These are phyloP conservation scores for Paralagenidium karlingii DNA, from an alignment of 352 stramenopile species.

Conservation along the genomic window DNA sequence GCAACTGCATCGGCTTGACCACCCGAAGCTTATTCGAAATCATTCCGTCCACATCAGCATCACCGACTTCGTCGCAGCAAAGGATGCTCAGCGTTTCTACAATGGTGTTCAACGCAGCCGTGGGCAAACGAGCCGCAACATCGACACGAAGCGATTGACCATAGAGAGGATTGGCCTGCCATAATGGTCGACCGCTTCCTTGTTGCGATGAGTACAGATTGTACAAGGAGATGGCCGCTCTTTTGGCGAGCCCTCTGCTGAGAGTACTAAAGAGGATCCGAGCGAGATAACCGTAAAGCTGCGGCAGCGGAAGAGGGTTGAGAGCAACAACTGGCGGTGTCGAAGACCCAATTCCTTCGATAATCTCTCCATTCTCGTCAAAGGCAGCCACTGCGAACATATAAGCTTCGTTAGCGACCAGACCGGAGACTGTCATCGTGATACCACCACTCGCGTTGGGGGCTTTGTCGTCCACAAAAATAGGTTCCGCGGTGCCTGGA, in stretches of 20 bases:
- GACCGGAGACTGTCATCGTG: slow-evolving; percentile 25
- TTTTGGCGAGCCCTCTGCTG: slow-evolving; percentile 11
- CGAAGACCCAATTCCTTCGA: slow-evolving; percentile 54
- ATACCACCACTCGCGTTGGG: not conserved
- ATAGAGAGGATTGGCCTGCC: slow-evolving; percentile 51
- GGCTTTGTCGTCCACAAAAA: slow-evolving; percentile 12
- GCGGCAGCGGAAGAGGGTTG: slow-evolving; percentile 38
- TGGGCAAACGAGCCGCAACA: slow-evolving; percentile 27
- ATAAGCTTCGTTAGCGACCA: slow-evolving; percentile 64
- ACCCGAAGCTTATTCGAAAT: slow-evolving; percentile 16
- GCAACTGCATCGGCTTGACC: slow-evolving; percentile 15
- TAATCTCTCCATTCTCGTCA: slow-evolving; percentile 39
- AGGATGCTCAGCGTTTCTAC: slow-evolving; percentile 40
- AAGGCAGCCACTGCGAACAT: slow-evolving; percentile 77
- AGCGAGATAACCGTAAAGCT: slow-evolving; percentile 68
- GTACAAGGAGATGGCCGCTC: slow-evolving; percentile 34
- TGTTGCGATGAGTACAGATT: slow-evolving; percentile 23
- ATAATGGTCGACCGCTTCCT: slow-evolving; percentile 14
- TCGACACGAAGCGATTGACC: slow-evolving; percentile 32
- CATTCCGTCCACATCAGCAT: slow-evolving; percentile 24
- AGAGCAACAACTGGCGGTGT: slow-evolving; percentile 43
- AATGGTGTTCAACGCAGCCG: slow-evolving; percentile 34
- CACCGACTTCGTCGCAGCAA: slow-evolving; percentile 28
- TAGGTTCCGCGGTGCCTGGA: slow-evolving; percentile 35
- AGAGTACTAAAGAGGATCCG: too few species aligned